Conservation (phyloP, 1,284 basidiomycete species). For the Cryptococcus hybrid region DNA sequence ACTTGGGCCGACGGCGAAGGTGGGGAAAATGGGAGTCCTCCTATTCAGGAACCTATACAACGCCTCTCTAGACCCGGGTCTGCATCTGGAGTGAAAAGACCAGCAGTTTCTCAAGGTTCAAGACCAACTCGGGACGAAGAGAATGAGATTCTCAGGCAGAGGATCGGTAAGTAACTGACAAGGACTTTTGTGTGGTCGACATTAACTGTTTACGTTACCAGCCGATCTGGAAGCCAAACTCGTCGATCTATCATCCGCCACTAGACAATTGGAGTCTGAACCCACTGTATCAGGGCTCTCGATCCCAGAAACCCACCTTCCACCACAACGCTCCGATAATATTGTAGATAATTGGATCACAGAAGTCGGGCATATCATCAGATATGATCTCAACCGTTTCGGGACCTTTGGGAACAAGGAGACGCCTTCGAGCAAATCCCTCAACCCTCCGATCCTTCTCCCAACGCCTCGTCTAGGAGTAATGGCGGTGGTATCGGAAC, state of each 20-base stretch:
- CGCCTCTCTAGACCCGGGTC: neutral
- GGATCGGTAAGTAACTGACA: conserved; percentile 22
- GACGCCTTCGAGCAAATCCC: neutral
- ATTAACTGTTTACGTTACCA: conserved; percentile 5
- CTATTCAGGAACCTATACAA: neutral
- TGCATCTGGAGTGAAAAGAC: conserved; percentile 9
- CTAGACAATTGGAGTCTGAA: conserved; percentile 2
- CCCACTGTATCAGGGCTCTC: conserved; percentile 1
- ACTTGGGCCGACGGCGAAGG: conserved; percentile 34
- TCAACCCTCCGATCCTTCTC: neutral
- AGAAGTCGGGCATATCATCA: neutral
- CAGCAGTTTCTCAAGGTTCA: conserved; percentile 9
- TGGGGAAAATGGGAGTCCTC: conserved; percentile 10
- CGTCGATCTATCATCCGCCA: conserved; percentile 8
- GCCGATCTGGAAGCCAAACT: conserved; percentile 41
- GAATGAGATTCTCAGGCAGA: conserved; percentile 23
- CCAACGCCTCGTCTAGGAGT: neutral
- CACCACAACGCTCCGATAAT: neutral
- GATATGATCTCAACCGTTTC: neutral
- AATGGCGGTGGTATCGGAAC: neutral
- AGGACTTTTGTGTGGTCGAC: neutral
- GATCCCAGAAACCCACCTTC: neutral
- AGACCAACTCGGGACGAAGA: conserved; percentile 24
- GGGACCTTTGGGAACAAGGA: neutral
- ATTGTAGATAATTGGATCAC: neutral